Evolutionary conservation across 192 early-diverging fungal genomes (phyloP).

Genomic region (Gonapodya sp.): DNA sequence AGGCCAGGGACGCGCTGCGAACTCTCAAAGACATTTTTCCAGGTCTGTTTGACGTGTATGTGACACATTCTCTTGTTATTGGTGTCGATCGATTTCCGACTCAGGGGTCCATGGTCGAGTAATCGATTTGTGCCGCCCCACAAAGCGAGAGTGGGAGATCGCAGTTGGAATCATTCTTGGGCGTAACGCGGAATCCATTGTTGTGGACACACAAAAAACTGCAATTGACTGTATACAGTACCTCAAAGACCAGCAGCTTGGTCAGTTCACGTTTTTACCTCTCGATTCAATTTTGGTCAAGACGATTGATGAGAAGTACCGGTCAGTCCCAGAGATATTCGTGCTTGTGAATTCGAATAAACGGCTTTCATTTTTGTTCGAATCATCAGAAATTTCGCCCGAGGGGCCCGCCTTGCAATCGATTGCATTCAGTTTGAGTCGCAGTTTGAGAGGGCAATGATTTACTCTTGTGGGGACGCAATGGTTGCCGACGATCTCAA

Average conservation of each 20-base stretch:
- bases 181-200: slow-evolving; percentile 85
- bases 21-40: slow-evolving; percentile 76
- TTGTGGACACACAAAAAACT: slow-evolving; percentile 83
- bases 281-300: slow-evolving; percentile 69
- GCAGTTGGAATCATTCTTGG: slow-evolving; percentile 83
- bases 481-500: slow-evolving; percentile 84
- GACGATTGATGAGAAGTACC: slow-evolving; percentile 68
- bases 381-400: slow-evolving; percentile 38
- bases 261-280: slow-evolving; percentile 89
- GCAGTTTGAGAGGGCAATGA: slow-evolving; percentile 64
- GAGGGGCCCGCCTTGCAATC: slow-evolving; percentile 82
- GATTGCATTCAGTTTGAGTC: slow-evolving; percentile 86
- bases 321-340: slow-evolving; percentile 18
- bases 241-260: slow-evolving; percentile 81
- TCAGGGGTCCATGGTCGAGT: slow-evolving; percentile 76
- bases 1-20: slow-evolving; percentile 64
- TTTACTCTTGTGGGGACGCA: slow-evolving; percentile 85
- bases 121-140: slow-evolving; percentile 82
- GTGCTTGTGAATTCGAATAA: not conserved
- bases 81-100: not conserved
- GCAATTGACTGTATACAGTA: slow-evolving; percentile 95
- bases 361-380: no score
- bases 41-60: slow-evolving; percentile 25
- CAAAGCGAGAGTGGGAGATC: slow-evolving; percentile 79
- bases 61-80: slow-evolving; percentile 11